A percentile compares a stretch with the other conserved stretches of the same genome.
Evolutionary conservation across 257 asterid species (phyloP).

Genomic region (Solanum gracilifrons): DNA sequence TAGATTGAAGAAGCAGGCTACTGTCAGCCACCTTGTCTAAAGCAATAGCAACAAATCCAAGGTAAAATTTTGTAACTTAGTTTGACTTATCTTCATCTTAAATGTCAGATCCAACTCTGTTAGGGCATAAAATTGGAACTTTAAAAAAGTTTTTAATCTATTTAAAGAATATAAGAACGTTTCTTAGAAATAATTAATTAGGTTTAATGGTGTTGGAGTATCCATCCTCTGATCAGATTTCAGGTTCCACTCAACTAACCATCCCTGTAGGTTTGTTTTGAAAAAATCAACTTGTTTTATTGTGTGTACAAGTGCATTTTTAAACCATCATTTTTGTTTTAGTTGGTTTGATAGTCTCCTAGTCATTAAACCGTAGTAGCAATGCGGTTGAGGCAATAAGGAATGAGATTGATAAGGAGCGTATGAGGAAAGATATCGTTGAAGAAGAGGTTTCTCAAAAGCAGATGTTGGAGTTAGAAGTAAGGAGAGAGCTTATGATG

Average conservation of each 20-base stretch:
- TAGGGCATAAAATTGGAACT: too few species aligned
- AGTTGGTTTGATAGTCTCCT: neutral
- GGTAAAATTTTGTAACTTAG: too few species aligned
- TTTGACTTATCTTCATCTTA: too few species aligned
- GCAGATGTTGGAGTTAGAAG: constrained; percentile 44
- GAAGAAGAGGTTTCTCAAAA: constrained; percentile 30
- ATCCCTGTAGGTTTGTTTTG: neutral
- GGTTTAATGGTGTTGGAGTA: neutral
- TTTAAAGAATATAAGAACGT: too few species aligned
- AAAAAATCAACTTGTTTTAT: too few species aligned
- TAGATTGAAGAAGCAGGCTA: too few species aligned
- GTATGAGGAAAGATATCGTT: constrained; percentile 39
- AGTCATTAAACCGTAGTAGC: neutral
- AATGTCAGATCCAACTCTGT: too few species aligned
- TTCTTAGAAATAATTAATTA: too few species aligned
- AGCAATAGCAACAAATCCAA: too few species aligned
- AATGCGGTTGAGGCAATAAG: neutral
- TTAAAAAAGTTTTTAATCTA: too few species aligned
- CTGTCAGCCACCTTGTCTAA: too few species aligned
- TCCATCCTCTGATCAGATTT: too few species aligned
- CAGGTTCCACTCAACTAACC: neutral
- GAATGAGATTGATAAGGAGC: constrained; percentile 36
- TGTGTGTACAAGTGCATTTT: neutral
- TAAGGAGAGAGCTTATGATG: constrained; percentile 38
- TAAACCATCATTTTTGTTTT: neutral